These are phyloP conservation scores for Solanum corneliomulleri DNA, from an alignment of 257 asterid genomes.

Conservation along the genomic window DNA sequence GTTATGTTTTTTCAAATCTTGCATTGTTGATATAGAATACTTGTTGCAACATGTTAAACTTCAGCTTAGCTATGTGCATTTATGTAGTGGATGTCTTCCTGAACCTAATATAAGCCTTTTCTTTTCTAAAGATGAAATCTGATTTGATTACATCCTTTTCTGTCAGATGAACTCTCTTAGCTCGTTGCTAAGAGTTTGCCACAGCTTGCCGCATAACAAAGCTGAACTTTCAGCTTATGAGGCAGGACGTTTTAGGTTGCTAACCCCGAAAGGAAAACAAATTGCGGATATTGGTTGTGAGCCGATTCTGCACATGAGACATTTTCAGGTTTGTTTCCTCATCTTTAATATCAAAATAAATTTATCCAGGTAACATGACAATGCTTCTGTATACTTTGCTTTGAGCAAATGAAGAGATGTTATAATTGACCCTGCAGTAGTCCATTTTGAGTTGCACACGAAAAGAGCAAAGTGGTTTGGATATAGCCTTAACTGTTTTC, in stretches of 20 bases:
- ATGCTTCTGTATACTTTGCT: neutral
- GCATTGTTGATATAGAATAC: neutral
- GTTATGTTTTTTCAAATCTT: neutral
- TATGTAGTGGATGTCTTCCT: neutral
- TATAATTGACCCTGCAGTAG: neutral
- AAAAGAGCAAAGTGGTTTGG: neutral
- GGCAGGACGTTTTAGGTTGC: slow-evolving; percentile 71
- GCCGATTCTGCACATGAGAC: slow-evolving; percentile 93
- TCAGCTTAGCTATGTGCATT: neutral
- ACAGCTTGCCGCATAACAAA: slow-evolving; percentile 46
- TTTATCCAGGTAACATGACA: neutral
- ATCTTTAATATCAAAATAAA: neutral
- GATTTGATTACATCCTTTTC: neutral
- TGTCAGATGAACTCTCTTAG: slow-evolving; percentile 83
- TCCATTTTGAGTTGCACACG: neutral
- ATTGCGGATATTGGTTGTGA: slow-evolving; percentile 97
- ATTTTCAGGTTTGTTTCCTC: slow-evolving; percentile 60
- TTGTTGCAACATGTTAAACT: neutral
- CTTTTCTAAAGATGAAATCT: neutral
- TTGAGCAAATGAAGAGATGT: neutral
- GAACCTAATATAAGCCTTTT: neutral
- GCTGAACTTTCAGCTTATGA: slow-evolving; percentile 51
- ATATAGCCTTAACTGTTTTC: neutral
- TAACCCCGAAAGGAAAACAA: slow-evolving; percentile 69
- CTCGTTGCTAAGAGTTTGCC: slow-evolving; percentile 71